Evolutionary conservation across 306 rosid species (phyloP), one percentile per base, ranked within the genome.

Genomic region (Inga leiocalycina): DNA sequence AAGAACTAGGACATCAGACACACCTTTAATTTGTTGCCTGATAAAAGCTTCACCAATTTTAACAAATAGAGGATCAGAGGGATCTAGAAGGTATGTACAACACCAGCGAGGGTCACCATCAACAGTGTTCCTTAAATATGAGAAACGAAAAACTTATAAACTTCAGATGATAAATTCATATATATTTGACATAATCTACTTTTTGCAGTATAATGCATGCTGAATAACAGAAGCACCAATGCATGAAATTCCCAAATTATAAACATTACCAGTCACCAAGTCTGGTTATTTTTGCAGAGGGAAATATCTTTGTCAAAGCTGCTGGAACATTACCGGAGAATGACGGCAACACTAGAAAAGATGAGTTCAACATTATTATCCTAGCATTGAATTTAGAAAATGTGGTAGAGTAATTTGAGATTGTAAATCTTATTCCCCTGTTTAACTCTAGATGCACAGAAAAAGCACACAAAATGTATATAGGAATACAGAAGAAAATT

Each of bases 241-340:
- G 70, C 45, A 46, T 19, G 75, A 82, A 14, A 82, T 79, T 44
- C 66, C 30, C 34, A 71, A 27, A 73, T 37, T 81, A 80, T 56
- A 46, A 81, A 69, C 64, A 76, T 51, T 93, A 95, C 99, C 99
- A 95, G 81, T 90, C 92, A 51, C 99, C 98, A 32, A 95, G 97
- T 88, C 92, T 93, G n/a, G 93, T 91, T 87, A 95, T 95, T 84
- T 90, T 91, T 64, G 98, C 99, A 2, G 92, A 89, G 79, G 98
- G 98, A 86, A 84, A 90, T 61, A 86, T 89, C 87, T 88, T 91
- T 52, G 67, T 79, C 92, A 95, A 87, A 57, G 92, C 87, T 65
- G 88, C 96, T 52, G 98, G 99, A 78, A 93, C 94, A 84, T 95
- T 95, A 87, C 99, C 99, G 64, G 99, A 91, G 90, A 95, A 95